Evolutionary conservation across 495 filamentous ascomycete genomes (phyloP).

Genomic region (Aspergillus bertholletiae): DNA sequence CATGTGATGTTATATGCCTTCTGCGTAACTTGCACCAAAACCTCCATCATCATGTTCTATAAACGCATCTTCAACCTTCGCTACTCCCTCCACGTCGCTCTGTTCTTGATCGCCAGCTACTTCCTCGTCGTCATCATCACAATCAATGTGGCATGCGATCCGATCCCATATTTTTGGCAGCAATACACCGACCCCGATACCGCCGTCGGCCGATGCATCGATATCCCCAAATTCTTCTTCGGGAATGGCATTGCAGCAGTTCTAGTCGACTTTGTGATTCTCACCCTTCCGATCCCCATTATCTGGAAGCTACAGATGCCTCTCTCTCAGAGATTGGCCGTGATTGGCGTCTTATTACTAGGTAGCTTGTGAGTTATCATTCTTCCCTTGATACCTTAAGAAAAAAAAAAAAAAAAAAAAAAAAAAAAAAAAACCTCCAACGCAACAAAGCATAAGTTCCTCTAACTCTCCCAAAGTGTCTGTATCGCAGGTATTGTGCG

Average conservation of each 20-base stretch:
- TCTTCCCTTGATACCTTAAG: not conserved
- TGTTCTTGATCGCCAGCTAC: slow-evolving; percentile 6
- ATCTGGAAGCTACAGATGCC: slow-evolving; percentile 34
- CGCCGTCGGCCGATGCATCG: slow-evolving; percentile 1
- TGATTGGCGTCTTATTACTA: slow-evolving; percentile 36
- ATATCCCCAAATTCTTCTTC: slow-evolving; percentile 12
- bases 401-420: not conserved
- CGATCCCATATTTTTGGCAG: slow-evolving; percentile 12
- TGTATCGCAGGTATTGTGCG: slow-evolving; percentile 22
- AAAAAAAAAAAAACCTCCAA: not conserved
- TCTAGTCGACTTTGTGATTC: slow-evolving; percentile 36
- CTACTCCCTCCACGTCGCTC: slow-evolving; percentile 7
- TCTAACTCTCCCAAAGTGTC: no score
- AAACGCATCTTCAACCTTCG: slow-evolving; percentile 14
- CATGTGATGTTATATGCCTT: slow-evolving; percentile 13
- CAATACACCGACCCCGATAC: slow-evolving; percentile 2
- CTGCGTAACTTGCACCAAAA: slow-evolving; percentile 14
- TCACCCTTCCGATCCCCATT: slow-evolving; percentile 36
- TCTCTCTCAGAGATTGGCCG: slow-evolving; percentile 26
- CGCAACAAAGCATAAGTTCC: no score
- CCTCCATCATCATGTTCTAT: slow-evolving; percentile 16
- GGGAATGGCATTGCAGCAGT: slow-evolving; percentile 18
- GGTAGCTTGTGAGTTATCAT: slow-evolving; percentile 31
- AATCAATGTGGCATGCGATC: slow-evolving; percentile 7
- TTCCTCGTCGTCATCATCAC: slow-evolving; percentile 8